phyloP scores from a whole-genome alignment of 352 stramenopile species.

The Pythium brassicae region DNA sequence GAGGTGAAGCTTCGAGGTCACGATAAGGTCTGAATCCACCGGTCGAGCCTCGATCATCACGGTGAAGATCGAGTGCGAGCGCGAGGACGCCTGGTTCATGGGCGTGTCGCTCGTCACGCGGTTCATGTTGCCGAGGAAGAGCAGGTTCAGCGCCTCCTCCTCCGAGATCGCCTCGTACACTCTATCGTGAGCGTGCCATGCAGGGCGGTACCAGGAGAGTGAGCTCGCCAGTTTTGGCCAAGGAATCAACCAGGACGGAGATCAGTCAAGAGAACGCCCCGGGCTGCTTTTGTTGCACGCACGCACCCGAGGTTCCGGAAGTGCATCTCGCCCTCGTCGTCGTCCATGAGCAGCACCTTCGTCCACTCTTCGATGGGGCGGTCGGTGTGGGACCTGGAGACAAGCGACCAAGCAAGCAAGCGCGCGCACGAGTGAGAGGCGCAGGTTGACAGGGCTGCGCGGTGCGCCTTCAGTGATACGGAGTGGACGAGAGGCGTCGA shows the following conservation, averaged over 20 bases:
- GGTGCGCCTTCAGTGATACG: neutral
- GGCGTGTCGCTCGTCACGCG: slow-evolving; percentile 94
- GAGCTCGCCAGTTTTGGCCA: neutral
- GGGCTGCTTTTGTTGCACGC: too few species aligned
- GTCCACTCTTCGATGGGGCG: slow-evolving; percentile 75
- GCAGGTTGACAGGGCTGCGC: neutral
- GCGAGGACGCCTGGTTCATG: slow-evolving; percentile 95
- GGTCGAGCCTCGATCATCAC: slow-evolving; percentile 87
- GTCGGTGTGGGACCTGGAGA: slow-evolving; percentile 54
- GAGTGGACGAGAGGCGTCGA: neutral
- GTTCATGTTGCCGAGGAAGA: slow-evolving; percentile 96
- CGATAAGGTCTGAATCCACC: slow-evolving; percentile 68
- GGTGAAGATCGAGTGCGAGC: slow-evolving; percentile 96
- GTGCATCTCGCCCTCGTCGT: slow-evolving; percentile 76
- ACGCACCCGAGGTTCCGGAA: slow-evolving; percentile 69
- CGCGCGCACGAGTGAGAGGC: neutral
- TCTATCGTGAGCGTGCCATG: slow-evolving; percentile 12
- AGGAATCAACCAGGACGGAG: too few species aligned
- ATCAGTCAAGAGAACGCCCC: neutral
- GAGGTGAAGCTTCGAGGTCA: slow-evolving; percentile 90
- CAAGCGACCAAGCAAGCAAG: neutral
- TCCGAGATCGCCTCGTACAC: slow-evolving; percentile 83
- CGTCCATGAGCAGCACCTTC: slow-evolving; percentile 74
- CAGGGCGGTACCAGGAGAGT: neutral
- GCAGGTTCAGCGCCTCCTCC: slow-evolving; percentile 93